Evolutionary conservation across 1,284 basidiomycete genomes (phyloP).

Genomic region (Rhodotorula mucilaginosa): DNA sequence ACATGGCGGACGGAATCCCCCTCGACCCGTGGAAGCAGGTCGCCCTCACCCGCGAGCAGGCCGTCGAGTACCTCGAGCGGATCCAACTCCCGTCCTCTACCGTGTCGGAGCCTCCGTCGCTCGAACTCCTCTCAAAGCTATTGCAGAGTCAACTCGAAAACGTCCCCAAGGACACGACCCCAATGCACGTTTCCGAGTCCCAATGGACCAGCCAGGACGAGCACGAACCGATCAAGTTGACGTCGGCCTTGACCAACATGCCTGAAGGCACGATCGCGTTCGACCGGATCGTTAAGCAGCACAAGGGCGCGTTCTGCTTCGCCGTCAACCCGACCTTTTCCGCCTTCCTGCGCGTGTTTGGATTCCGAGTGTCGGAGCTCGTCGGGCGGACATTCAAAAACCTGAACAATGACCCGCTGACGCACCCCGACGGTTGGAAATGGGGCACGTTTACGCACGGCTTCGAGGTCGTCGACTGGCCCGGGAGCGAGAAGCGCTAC

Average conservation of each 20-base stretch:
- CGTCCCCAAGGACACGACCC: slow-evolving; percentile 32
- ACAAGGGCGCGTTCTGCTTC: slow-evolving; percentile 35
- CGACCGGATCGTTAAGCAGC: slow-evolving; percentile 21
- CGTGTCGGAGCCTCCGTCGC: slow-evolving; percentile 6
- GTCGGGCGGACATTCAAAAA: slow-evolving; percentile 26
- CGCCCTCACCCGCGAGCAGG: background rate
- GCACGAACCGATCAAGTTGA: slow-evolving; percentile 19
- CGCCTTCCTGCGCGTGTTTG: slow-evolving; percentile 20
- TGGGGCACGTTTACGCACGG: slow-evolving; percentile 37
- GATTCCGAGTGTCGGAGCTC: slow-evolving; percentile 29
- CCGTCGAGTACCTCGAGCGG: slow-evolving; percentile 7
- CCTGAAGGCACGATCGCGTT: slow-evolving; percentile 17
- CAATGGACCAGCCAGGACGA: slow-evolving; percentile 8
- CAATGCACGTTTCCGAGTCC: slow-evolving; percentile 26
- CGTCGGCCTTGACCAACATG: slow-evolving; percentile 18
- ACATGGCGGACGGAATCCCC: slow-evolving; percentile 5
- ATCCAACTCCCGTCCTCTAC: background rate
- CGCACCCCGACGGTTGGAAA: slow-evolving; percentile 28
- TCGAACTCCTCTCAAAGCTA: slow-evolving; percentile 16
- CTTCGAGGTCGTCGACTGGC: slow-evolving; percentile 31
- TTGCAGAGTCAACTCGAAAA: slow-evolving; percentile 25
- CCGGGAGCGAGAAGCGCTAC: slow-evolving; percentile 19
- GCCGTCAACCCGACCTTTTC: slow-evolving; percentile 31
- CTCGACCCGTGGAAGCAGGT: slow-evolving; percentile 8
- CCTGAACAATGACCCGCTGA: slow-evolving; percentile 28